Evolutionary conservation across 352 stramenopile species (phyloP), one percentile per base, ranked within the genome.

Genomic region (Phytophthora pluvialis): DNA sequence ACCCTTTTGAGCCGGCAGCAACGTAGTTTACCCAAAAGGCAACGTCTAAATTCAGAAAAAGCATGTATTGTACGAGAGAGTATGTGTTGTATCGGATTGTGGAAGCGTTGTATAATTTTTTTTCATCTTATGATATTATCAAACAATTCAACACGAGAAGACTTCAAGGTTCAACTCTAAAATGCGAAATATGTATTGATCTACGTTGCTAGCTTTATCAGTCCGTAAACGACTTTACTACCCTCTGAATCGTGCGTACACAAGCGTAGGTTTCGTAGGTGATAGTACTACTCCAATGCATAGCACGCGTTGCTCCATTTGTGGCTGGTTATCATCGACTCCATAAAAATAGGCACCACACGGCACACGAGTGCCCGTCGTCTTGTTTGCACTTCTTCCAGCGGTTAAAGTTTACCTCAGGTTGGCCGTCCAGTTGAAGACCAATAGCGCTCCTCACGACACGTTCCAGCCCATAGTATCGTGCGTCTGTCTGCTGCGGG

Each of bases 311-410:
- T n/a, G 18, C 29, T 52, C 57, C 40, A 59, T 31, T 46, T 31
- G 57, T 57, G 56, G 13, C 9, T 25, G 13, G 15, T 39, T 21
- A 64, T 31, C 46, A 57, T 64, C 12, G 56, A 57, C 18, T 64
- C 56, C n/a, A 64, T 29, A 64, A 64, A 35, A 52, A 56, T 15
- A 58, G 15, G 18, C n/a, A 29, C 47, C 57, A 65, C 18, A 65
- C 48, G 2, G 46, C 47, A 33, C 57, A 65, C 5, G 46, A 65
- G 10, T 59, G 57, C 6, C 38, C 46, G 32, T 58, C 38, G 0
- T 52, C 15, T 33, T 59, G 46, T n/a, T 51, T 65, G 21, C 38
- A 52, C 1, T 46, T 25, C 3, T 9, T 11, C 38, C 47, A 65
- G 6, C 38, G 31, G 3, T 8, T 21, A 25, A 62, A 62, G 1